Evolutionary conservation across 202 grass and related monocot species (phyloP), one percentile per base, ranked within the genome.

Genomic region (Alloteropsis angusta): DNA sequence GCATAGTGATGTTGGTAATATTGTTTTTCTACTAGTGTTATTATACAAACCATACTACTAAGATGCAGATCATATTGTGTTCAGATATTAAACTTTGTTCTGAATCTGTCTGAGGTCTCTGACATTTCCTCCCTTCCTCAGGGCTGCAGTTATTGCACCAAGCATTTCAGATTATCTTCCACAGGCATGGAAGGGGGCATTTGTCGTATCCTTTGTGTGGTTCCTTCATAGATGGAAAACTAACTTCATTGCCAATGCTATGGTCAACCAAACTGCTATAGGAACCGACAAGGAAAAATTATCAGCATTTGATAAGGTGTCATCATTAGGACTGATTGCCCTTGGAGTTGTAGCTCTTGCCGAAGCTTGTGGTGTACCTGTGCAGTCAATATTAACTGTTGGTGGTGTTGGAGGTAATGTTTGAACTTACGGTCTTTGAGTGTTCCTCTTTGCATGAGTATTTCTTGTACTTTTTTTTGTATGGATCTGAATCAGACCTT

Each of bases 381-480:
- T 94, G 48, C 86, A 91, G 52, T 92, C 92, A 77, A 84, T 91
- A 82, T 55, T 91, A 37, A 91, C 92, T 54, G 92, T 95, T 83
- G 87, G 92, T 66, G 86, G 89, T 55, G 71, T 91, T 23, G 86
- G 92, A 95, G 89, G 92, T 95, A 86, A 44, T 60, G 1, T 81
- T 25, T 79, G 23, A 64, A 43, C 21, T 37, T 23, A 0, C 23
- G 35, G 2, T 36, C 5, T 36, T 30, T 30, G 28, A 30, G 2
- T 52, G n/a, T 65, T 36, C 16, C 2, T 49, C 17, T 64, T 52
- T 0, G 1, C n/a, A 16, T 23, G 12, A 77, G 1, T 30, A 50
- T 77, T 62, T 36, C 25, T 35, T 77, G 43, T 13, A 48, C 32
- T 72, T 44, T 70, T n/a, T 38, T 10, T 58, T 58, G 54, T 38